Percentiles rank a stretch among this genome's conserved stretches.
Evolutionary conservation across 805 yeast genomes (phyloP).

Genomic region (Zygoascus flipseniorum): DNA sequence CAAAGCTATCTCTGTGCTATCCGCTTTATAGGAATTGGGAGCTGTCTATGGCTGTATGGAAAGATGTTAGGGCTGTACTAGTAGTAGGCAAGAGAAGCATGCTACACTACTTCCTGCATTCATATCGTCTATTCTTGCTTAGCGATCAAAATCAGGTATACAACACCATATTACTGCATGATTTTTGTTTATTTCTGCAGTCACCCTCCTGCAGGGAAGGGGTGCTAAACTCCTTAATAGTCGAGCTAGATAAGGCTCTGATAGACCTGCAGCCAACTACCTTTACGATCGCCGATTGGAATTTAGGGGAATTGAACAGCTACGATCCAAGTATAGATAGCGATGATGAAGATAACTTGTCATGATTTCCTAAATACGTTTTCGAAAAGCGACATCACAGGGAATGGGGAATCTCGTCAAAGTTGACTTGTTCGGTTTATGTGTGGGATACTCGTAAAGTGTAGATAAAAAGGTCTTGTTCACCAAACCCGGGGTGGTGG

Average conservation of each 20-base stretch:
- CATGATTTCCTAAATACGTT: no score
- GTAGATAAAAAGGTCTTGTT: no score
- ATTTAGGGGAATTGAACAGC: not conserved
- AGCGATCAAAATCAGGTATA: conserved; percentile 79
- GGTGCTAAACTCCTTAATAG: not conserved
- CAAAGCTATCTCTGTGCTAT: conserved; percentile 65
- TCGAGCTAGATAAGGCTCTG: not conserved
- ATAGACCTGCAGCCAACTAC: not conserved
- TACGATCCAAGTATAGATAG: not conserved
- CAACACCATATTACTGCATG: conserved; percentile 67
- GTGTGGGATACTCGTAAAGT: no score
- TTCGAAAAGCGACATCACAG: no score
- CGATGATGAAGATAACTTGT: not conserved
- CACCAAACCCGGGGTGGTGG: no score
- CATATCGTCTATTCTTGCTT: conserved; percentile 52
- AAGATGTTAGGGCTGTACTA: conserved; percentile 58
- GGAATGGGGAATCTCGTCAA: no score
- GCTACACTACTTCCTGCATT: conserved; percentile 48
- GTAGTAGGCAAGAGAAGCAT: conserved; percentile 63
- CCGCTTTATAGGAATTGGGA: conserved; percentile 73
- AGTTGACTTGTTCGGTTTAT: no score
- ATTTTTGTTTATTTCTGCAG: conserved; percentile 63
- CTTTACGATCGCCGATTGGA: not conserved
- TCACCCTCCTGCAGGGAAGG: not conserved
- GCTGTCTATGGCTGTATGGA: conserved; percentile 57